Conservation (phyloP, 1,284 basidiomycete genomes). For the Pseudozyma pruni region DNA sequence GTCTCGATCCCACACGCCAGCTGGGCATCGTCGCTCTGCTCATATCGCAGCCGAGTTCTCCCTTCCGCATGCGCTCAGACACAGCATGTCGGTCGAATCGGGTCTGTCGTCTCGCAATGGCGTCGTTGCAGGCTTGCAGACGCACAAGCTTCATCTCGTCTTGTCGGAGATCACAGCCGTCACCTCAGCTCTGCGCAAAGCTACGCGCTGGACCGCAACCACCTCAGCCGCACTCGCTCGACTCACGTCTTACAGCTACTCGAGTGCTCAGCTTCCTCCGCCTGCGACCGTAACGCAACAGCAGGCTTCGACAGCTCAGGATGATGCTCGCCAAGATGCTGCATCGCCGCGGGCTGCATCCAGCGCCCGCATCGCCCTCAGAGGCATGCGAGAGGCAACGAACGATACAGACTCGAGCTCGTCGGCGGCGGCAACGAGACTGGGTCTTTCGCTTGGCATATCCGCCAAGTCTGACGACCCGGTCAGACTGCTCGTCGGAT, state of each 20-base stretch:
- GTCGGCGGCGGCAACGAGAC: conserved; percentile 20
- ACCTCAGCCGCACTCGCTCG: conserved; percentile 31
- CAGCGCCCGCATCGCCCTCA: conserved; percentile 31
- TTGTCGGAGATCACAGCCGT: conserved; percentile 89
- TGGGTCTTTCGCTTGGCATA: conserved; percentile 25
- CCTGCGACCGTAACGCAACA: conserved; percentile 6
- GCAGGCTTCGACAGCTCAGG: conserved; percentile 1
- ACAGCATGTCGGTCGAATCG: conserved; percentile 6
- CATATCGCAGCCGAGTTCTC: conserved; percentile 14
- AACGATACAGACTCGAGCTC: conserved; percentile 21
- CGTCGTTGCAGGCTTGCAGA: conserved; percentile 19
- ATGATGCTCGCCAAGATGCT: background rate
- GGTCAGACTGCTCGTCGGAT: conserved; percentile 80
- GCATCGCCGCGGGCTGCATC: conserved; percentile 3
- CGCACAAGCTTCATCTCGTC: conserved; percentile 75
- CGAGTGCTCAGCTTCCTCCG: conserved; percentile 21
- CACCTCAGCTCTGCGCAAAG: conserved; percentile 93
- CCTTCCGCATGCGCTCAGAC: background rate
- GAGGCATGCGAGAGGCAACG: conserved; percentile 27
- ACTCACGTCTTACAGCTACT: conserved; percentile 51
- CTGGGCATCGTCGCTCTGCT: conserved; percentile 38
- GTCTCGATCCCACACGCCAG: conserved; percentile 25
- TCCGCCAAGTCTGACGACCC: conserved; percentile 39
- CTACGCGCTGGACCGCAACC: conserved; percentile 52
- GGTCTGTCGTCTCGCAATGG: background rate